These are phyloP conservation scores for Leccinum discolor DNA, from an alignment of 1,284 basidiomycete genomes.

Conservation along the genomic window DNA sequence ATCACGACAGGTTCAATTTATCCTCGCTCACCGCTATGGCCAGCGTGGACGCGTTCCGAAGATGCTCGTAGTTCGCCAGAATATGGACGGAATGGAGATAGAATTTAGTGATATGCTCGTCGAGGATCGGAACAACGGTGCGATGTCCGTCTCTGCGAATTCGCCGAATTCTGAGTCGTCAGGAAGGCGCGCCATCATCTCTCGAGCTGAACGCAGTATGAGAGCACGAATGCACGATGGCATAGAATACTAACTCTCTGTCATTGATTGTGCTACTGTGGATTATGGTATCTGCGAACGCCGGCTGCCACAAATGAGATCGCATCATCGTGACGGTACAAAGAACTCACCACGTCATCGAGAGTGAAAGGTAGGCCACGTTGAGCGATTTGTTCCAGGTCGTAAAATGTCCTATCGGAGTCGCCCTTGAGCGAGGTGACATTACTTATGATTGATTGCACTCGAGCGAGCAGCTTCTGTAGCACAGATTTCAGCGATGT, in stretches of 20 bases:
- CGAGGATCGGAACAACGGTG: slow-evolving; percentile 97
- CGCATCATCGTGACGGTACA: background rate
- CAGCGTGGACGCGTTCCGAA: slow-evolving; percentile 67
- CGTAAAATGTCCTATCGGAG: slow-evolving; percentile 5
- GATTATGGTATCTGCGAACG: slow-evolving; percentile 49
- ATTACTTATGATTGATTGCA: slow-evolving; percentile 5
- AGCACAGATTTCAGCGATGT: slow-evolving; percentile 9
- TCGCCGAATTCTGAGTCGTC: slow-evolving; percentile 35
- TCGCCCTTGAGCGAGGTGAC: background rate
- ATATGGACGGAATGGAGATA: slow-evolving; percentile 91
- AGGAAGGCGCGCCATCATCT: slow-evolving; percentile 55
- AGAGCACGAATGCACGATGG: background rate
- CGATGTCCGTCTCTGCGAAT: slow-evolving; percentile 63
- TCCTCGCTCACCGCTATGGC: slow-evolving; percentile 70
- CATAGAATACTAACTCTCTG: slow-evolving; percentile 40
- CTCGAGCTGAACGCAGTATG: slow-evolving; percentile 48
- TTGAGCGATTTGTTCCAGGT: slow-evolving; percentile 23
- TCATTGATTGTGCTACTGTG: slow-evolving; percentile 56
- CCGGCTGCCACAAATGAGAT: slow-evolving; percentile 38
- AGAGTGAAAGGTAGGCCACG: slow-evolving; percentile 22
- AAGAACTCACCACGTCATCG: slow-evolving; percentile 22
- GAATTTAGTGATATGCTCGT: slow-evolving; percentile 97
- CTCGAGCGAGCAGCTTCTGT: slow-evolving; percentile 16
- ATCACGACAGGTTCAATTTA: slow-evolving; percentile 85
- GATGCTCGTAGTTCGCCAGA: slow-evolving; percentile 86